phyloP scores from a whole-genome alignment of 2,329 filamentous ascomycete species.

The Ceratocystis diversiconidia region DNA sequence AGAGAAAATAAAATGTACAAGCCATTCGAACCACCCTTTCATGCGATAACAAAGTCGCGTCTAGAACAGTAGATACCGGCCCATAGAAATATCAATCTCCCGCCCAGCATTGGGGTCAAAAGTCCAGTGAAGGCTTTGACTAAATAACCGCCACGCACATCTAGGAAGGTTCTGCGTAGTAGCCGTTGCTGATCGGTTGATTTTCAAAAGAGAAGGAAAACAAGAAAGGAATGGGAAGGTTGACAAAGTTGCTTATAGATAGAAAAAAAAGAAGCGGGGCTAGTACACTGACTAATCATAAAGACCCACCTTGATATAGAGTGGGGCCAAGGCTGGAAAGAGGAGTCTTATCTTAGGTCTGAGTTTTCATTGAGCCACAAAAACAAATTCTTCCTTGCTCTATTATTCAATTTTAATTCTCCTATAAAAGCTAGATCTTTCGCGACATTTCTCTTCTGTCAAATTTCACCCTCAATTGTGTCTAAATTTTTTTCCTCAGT shows the following conservation, averaged over 20 bases:
- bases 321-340: conserved; percentile 15
- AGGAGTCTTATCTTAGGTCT: neutral
- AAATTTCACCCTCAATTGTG: neutral
- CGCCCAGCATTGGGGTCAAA: conserved; percentile 42
- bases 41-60: conserved; percentile 40
- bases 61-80: conserved; percentile 83
- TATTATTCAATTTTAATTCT: neutral
- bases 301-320: neutral
- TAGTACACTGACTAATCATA: conserved; percentile 11
- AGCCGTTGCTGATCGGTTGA: conserved; percentile 26
- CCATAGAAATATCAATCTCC: conserved; percentile 45
- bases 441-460: conserved; percentile 1
- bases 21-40: conserved; percentile 76
- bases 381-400: neutral
- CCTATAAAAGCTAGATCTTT: neutral
- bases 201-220: conserved; percentile 25
- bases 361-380: conserved; percentile 4
- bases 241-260: neutral
- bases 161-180: conserved; percentile 22
- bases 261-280: conserved; percentile 5
- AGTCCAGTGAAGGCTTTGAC: conserved; percentile 16
- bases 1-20: conserved; percentile 49
- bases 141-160: conserved; percentile 13
- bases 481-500: conserved; percentile 19
- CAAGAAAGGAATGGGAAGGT: conserved; percentile 21